Base-by-base conservation (phyloP, 805 yeast species). In the Saccharomycopsis sp. region DNA sequence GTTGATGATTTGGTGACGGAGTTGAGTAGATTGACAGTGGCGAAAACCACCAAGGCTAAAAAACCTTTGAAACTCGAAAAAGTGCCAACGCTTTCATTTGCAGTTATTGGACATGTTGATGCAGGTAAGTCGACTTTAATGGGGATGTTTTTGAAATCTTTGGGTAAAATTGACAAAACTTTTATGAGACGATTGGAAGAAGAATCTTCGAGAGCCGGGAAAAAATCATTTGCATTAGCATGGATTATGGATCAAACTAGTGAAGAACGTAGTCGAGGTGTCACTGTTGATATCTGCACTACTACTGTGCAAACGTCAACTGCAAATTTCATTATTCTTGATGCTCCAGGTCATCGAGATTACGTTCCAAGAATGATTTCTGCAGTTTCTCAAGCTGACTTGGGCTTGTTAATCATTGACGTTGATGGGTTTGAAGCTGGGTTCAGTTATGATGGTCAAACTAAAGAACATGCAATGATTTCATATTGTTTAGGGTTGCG, bases 291-390 rank as follows among this genome's bases (percentile, higher is more conserved):
- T 56, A 76, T 84, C 26, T 79, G 85, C 45, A 79, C 81, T 43
- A 79, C 85, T 6, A 66, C 68, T 32, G 79, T 85, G 49, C 82
- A 77, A 53, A 81, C 89, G 2, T 43, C 56, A 1, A 59, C 54
- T 2, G 68, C 78, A 4, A 62, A 70, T 39, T 82, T 80, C 58
- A 79, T 86, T 1, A 80, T 87, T 3, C 76, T 85, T 44, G 94
- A 85, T 63, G 88, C 94, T 1, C 94, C 94, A 0, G 94, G 94
- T 0, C 94, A 85, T 60, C 70, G 72, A 49, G 93, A 85, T 56
- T 85, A 81, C 59, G 84, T 85, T 26, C 94, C 94, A 3, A 85
- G 82, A 54, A 82, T 85, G 87, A 83, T 85, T 53, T 83, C 85
- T 23, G 94, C 94, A 23, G 82, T 85, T 1, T 65, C 83, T 2